Base-by-base conservation (phyloP, 257 asterid species). In the Hygrophila difformis region DNA sequence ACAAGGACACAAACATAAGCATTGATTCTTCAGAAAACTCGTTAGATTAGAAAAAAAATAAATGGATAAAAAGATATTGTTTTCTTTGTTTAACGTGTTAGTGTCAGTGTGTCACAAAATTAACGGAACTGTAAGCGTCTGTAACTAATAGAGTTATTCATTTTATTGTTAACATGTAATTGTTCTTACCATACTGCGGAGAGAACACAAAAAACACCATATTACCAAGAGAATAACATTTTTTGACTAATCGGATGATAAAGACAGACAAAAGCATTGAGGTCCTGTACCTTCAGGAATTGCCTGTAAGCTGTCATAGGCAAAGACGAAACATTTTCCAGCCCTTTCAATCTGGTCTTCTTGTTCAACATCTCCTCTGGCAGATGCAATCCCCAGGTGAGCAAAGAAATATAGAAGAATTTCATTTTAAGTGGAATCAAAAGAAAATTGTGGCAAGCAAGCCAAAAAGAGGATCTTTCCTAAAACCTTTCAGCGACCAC, bases 271-370 rank as follows among this genome's bases (percentile, higher is more conserved):
- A 42, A 38, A 23, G 36, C 6, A 24, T 26, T 55, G 13, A 21
- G 24, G 39, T 14, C 40, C 39, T 41, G 66, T 77, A 89, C 97
- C 96, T 36, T 77, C 91, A 26, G 96, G 71, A 55, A 67, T 36
- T 12, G 68, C 69, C 42, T 42, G 80, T 64, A 89, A 60, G 41
- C 63, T 67, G 69, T 79, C 93, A 68, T 84, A 84, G 17, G 91
- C 72, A 49, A 81, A 53, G 42, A 83, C 91, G 46, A 57, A 37
- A 9, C 70, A 67, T 36, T 69, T 61, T 44, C 63, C 64, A 59
- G 67, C 37, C 61, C 46, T 52, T 35, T 53, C 67, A 53, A 57
- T 55, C 66, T 56, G 67, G 15, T 55, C 76, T 53, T 56, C 65
- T 44, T 36, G 67, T 47, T 69, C 65, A 48, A 38, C 72, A 28